These are phyloP conservation scores for Thermomucor indicae-seudaticae DNA, from an alignment of 371 early-diverging fungal genomes.

Conservation along the genomic window DNA sequence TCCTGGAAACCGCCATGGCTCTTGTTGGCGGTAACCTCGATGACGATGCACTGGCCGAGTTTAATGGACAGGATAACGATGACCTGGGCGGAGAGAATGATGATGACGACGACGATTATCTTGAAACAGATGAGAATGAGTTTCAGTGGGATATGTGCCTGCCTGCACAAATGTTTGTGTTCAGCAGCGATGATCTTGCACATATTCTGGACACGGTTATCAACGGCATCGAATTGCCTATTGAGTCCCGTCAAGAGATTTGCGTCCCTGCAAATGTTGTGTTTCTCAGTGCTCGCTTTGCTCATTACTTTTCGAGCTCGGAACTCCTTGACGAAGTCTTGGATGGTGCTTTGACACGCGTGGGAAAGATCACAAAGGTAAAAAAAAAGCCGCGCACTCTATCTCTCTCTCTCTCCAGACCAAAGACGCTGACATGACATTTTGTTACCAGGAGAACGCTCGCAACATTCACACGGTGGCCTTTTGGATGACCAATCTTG, in stretches of 20 bases:
- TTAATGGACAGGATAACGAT: conserved; percentile 16
- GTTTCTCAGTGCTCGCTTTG: conserved; percentile 86
- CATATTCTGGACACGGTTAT: conserved; percentile 70
- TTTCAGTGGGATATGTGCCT: conserved; percentile 77
- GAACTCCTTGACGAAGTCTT: conserved; percentile 73
- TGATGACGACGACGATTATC: conserved; percentile 16
- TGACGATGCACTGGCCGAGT: conserved; percentile 2
- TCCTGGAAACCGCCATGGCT: conserved; percentile 27
- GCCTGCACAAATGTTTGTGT: conserved; percentile 90
- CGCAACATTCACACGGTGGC: conserved; percentile 31
- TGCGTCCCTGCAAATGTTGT: conserved; percentile 83
- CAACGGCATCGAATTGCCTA: conserved; percentile 51
- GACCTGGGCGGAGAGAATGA: conserved; percentile 16
- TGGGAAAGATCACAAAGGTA: conserved; percentile 62
- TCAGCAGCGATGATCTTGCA: conserved; percentile 52
- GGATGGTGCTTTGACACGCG: conserved; percentile 54
- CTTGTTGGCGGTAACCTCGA: conserved; percentile 12
- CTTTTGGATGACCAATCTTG: conserved; percentile 76
- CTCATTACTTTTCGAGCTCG: conserved; percentile 69
- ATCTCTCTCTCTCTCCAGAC: too few relatives aligned
- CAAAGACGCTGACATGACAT: not conserved
- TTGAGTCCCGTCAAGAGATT: conserved; percentile 48
- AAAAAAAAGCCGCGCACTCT: not conserved
- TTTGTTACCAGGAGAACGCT: conserved; percentile 14
- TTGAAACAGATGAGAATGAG: conserved; percentile 21